Percentiles rank a stretch among this genome's conserved stretches.
Conservation (phyloP, 2,329 filamentous ascomycete species). For the Colletotrichum costaricense region DNA sequence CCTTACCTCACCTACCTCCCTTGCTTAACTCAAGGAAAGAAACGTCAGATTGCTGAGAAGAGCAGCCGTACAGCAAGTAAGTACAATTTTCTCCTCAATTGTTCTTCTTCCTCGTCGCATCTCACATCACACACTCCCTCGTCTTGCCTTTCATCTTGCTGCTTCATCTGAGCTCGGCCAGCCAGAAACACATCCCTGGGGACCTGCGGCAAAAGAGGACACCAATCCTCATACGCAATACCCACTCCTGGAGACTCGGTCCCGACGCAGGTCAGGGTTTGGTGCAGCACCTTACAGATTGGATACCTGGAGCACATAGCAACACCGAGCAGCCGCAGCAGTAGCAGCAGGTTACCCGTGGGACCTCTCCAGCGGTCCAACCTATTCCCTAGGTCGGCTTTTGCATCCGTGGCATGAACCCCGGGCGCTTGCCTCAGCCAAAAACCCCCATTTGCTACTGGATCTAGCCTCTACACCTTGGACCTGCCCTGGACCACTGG, state of each 20-base stretch:
- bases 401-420: conserved; percentile 23
- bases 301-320: too few relatives aligned
- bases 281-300: conserved; percentile 8
- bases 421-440: conserved; percentile 2
- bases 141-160: not conserved
- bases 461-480: conserved; percentile 14
- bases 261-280: conserved; percentile 20
- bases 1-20: not conserved
- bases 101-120: not conserved
- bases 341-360: conserved; percentile 1
- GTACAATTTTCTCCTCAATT: not conserved
- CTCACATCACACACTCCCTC: not conserved
- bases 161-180: conserved; percentile 23
- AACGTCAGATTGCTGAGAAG: not conserved
- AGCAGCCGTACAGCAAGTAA: not conserved
- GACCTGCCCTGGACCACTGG: conserved; percentile 36
- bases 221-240: conserved; percentile 15
- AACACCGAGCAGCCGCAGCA: not conserved
- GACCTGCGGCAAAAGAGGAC: conserved; percentile 16
- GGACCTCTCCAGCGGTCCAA: conserved; percentile 10
- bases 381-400: conserved; percentile 1
- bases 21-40: conserved; percentile 1
- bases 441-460: conserved; percentile 20
- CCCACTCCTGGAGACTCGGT: conserved; percentile 19
- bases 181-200: conserved; percentile 25